phyloP scores from a whole-genome alignment of 139 green algal genomes.

The Nannochloris sp. region DNA sequence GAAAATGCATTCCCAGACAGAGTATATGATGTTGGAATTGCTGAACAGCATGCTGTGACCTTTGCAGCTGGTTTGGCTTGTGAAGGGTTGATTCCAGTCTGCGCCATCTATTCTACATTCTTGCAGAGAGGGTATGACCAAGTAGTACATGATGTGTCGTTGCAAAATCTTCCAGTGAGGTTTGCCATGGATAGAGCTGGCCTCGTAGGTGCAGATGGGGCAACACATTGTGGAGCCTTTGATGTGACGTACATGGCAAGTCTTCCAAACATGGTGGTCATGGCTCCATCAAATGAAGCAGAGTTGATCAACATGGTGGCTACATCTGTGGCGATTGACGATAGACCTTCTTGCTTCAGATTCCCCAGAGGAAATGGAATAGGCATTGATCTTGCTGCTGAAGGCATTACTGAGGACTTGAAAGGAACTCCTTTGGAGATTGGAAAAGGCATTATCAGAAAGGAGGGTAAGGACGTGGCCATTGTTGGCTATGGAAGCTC shows the following conservation, averaged over 20 bases:
- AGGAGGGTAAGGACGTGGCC: slow-evolving; percentile 77
- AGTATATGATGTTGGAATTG: slow-evolving; percentile 97
- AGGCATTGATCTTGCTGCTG: slow-evolving; percentile 75
- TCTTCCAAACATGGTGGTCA: slow-evolving; percentile 95
- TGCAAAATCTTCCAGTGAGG: slow-evolving; percentile 96
- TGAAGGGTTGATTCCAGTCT: slow-evolving; percentile 90
- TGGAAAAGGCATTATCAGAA: slow-evolving; percentile 77
- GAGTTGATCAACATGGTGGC: slow-evolving; percentile 94
- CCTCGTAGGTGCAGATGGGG: slow-evolving; percentile 92
- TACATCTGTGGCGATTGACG: slow-evolving; percentile 83
- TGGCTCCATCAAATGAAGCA: slow-evolving; percentile 91
- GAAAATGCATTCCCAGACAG: slow-evolving; percentile 69
- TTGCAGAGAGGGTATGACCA: slow-evolving; percentile 96
- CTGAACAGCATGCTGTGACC: slow-evolving; percentile 96
- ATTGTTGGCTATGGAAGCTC: slow-evolving; percentile 85
- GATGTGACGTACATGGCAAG: slow-evolving; percentile 94
- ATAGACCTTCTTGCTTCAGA: slow-evolving; percentile 84
- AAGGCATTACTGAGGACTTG: slow-evolving; percentile 60
- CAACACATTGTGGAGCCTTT: slow-evolving; percentile 91
- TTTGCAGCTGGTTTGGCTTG: slow-evolving; percentile 90
- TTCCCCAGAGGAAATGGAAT: slow-evolving; percentile 93
- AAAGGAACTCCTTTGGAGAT: slow-evolving; percentile 85
- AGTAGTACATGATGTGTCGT: slow-evolving; percentile 92
- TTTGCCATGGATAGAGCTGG: slow-evolving; percentile 98
- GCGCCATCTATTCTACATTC: slow-evolving; percentile 97